These are phyloP conservation scores for Alternaria brassicicola DNA, from an alignment of 2,329 filamentous ascomycete genomes.

Conservation along the genomic window DNA sequence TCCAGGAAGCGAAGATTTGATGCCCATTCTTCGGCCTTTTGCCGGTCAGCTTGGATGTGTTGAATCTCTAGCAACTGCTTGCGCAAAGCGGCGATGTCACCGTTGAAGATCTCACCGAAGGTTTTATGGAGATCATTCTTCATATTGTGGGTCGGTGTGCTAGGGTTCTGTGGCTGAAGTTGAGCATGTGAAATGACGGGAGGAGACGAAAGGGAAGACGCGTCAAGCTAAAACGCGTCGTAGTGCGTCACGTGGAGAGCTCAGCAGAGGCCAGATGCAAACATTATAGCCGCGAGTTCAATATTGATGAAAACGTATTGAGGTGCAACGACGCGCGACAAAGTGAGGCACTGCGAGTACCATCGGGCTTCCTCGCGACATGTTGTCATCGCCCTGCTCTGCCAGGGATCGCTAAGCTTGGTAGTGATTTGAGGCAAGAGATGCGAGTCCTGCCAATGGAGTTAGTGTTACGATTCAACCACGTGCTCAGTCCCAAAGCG, in stretches of 20 bases:
- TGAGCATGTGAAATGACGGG: neutral
- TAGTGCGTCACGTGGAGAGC: constrained; percentile 1
- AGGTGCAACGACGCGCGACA: neutral
- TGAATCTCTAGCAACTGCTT: constrained; percentile 24
- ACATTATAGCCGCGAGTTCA: neutral
- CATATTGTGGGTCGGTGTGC: constrained; percentile 3
- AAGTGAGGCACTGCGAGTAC: neutral
- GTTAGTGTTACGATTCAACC: constrained; percentile 3
- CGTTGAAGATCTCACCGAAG: constrained; percentile 25
- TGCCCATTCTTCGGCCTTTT: constrained; percentile 18
- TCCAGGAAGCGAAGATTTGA: constrained; percentile 19
- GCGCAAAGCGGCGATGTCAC: constrained; percentile 12
- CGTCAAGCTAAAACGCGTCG: neutral
- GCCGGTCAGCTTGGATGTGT: constrained; percentile 9
- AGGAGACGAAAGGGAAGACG: neutral
- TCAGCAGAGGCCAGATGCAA: neutral
- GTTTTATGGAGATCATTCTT: constrained; percentile 23
- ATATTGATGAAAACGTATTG: neutral
- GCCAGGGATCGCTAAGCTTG: neutral
- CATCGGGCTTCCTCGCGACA: neutral
- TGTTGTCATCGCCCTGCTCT: neutral
- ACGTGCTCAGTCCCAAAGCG: constrained; percentile 20
- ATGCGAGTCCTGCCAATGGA: constrained; percentile 4
- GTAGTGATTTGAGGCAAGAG: constrained; percentile 4
- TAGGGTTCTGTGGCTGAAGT: neutral